Evolutionary conservation across 2,329 filamentous ascomycete genomes (phyloP).

Genomic region (Coleophoma cylindrospora): DNA sequence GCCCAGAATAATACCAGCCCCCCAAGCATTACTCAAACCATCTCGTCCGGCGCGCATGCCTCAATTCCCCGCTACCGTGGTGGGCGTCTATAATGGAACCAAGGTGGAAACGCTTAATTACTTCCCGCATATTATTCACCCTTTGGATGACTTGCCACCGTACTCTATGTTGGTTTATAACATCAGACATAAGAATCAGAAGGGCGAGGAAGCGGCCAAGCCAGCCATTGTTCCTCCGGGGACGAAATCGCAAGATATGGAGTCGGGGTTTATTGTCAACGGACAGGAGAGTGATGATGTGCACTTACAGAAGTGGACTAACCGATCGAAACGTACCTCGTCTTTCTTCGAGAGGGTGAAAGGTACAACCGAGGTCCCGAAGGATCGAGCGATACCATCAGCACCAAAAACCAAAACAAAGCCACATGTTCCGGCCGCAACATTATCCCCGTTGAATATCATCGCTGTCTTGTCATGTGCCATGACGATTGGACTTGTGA

Average conservation of each 20-base stretch:
- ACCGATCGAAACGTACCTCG: background rate
- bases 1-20: conserved; percentile 56
- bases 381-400: background rate
- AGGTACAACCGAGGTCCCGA: background rate
- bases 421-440: conserved; percentile 41
- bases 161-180: conserved; percentile 43
- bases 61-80: conserved; percentile 46
- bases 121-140: conserved; percentile 57
- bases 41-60: conserved; percentile 50
- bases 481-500: conserved; percentile 42
- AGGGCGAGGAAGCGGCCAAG: background rate
- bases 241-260: too few relatives aligned
- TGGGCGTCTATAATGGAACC: conserved; percentile 53
- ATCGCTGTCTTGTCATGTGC: conserved; percentile 46
- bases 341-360: background rate
- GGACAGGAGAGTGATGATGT: background rate
- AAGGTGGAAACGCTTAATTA: conserved; percentile 51
- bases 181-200: conserved; percentile 36
- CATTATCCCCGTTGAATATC: conserved; percentile 47
- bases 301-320: background rate
- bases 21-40: conserved; percentile 55
- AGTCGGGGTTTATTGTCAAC: background rate
- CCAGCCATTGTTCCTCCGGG: background rate
- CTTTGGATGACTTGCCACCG: conserved; percentile 41
- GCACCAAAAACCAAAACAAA: conserved; percentile 25